Base-by-base conservation (phyloP, 441 rosid species). In the Aquilaria agallochum region DNA sequence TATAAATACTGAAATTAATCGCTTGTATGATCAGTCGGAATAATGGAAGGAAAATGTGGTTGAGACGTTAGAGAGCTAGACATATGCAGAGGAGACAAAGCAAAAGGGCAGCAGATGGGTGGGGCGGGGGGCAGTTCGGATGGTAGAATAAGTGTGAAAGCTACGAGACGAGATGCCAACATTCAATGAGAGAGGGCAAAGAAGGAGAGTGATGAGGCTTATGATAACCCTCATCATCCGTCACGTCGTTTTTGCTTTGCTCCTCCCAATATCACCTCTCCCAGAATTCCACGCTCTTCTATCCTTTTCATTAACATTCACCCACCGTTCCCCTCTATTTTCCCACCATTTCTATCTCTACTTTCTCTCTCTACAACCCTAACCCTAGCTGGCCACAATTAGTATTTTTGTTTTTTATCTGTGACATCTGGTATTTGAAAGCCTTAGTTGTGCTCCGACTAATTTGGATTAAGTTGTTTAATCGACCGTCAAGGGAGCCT, bases 71-170 rank as follows among this genome's bases (percentile, higher is more conserved):
- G 27, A 20, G 27, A 20, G 27, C 27, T 20, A 20, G 27, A 20
- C 27, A 20, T 20, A 20, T 20, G 27, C 27, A 20, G 27, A 20
- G 27, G 27, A 20, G 27, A 20, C 27, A 20, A 20, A 20, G 27
- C 27, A 20, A 20, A 20, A 20, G 27, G 27, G 27, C 27, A 20
- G 27, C 27, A 61, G 76, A 68, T 59, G 80, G 76, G 60, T 20
- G 27, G 27, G 27, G 77, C 62, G 73, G 67, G 93, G 88, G 86
- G 94, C 96, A 93, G 87, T 90, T 85, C 66, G 89, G 94, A 86
- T 86, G 72, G 75, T 20, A 90, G 97, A 88, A 85, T 81, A 20
- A 86, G 84, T 68, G 86, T 86, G 98, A 93, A 93, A 93, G 80
- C 80, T 83, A 90, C 92, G 62, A 75, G 75, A 82, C 96, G 58